Evolutionary conservation across 2,329 filamentous ascomycete species (phyloP).

Genomic region (Penicillium paneum): DNA sequence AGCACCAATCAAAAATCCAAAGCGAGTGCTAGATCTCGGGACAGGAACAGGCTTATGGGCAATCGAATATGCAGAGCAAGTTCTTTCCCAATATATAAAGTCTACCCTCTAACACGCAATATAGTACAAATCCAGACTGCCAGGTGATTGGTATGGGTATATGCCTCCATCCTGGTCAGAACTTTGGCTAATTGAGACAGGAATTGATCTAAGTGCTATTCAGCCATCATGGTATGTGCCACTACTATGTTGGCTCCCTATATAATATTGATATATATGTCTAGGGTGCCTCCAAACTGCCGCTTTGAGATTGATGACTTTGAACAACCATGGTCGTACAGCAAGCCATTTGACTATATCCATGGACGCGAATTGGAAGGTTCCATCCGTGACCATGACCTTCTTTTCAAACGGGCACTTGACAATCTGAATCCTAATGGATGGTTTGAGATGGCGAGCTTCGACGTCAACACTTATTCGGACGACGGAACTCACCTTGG

Average conservation of each 20-base stretch:
- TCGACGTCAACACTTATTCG: constrained; percentile 92
- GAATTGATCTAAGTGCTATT: constrained; percentile 33
- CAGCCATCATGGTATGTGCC: constrained; percentile 29
- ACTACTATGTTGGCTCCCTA: background rate
- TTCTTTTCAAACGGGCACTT: constrained; percentile 27
- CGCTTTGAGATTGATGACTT: constrained; percentile 36
- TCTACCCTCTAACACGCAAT: constrained; percentile 4
- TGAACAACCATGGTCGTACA: constrained; percentile 30
- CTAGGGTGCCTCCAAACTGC: constrained; percentile 35
- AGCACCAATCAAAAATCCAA: constrained; percentile 26
- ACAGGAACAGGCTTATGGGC: constrained; percentile 41
- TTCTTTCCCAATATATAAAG: background rate
- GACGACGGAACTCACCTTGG: constrained; percentile 32
- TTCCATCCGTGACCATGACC: constrained; percentile 27
- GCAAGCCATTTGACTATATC: constrained; percentile 31
- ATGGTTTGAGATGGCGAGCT: constrained; percentile 51
- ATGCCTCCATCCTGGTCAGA: background rate
- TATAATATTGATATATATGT: background rate
- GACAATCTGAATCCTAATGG: constrained; percentile 27
- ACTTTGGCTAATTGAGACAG: constrained; percentile 12
- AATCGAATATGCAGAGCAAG: constrained; percentile 39
- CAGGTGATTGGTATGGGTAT: constrained; percentile 30
- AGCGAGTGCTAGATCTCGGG: constrained; percentile 35
- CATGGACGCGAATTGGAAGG: constrained; percentile 34
- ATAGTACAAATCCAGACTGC: constrained; percentile 26